These are phyloP conservation scores for Antonospora locustae DNA, from an alignment of 371 early-diverging fungal genomes.

Conservation along the genomic window DNA sequence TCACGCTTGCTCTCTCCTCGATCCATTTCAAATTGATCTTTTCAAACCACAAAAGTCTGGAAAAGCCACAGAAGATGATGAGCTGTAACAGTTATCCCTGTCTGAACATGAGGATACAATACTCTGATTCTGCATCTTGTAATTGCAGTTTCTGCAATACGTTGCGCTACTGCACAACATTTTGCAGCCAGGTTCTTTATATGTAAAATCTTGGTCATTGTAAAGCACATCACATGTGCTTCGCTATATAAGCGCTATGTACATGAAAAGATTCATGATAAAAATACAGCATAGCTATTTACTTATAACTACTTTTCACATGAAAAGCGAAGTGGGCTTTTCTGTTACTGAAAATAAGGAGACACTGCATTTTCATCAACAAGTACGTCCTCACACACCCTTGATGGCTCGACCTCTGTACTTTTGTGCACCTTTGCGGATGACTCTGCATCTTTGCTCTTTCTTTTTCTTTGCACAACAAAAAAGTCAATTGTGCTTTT, in stretches of 20 bases:
- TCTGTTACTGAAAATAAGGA: slow-evolving; percentile 1
- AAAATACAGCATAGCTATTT: neutral
- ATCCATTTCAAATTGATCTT: neutral
- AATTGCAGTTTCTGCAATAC: too few species aligned
- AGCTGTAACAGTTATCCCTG: slow-evolving; percentile 27
- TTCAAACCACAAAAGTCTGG: neutral
- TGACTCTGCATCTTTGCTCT: neutral
- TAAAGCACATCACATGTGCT: too few species aligned
- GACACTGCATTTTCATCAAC: slow-evolving; percentile 2
- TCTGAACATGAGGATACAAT: slow-evolving; percentile 19
- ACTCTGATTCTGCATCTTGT: slow-evolving; percentile 11
- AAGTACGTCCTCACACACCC: too few species aligned
- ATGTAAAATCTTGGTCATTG: too few species aligned
- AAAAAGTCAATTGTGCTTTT: neutral
- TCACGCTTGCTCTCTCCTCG: neutral
- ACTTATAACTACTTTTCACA: neutral
- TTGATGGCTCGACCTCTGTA: too few species aligned
- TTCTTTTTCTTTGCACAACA: neutral
- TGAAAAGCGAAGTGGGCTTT: neutral
- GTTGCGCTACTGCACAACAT: too few species aligned
- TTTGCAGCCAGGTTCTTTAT: too few species aligned
- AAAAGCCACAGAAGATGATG: neutral
- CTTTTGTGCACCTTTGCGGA: too few species aligned
- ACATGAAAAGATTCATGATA: too few species aligned
- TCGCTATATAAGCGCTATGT: too few species aligned